phyloP scores from a whole-genome alignment of 441 rosid species.

The Pelargonium myrrhifolium region DNA sequence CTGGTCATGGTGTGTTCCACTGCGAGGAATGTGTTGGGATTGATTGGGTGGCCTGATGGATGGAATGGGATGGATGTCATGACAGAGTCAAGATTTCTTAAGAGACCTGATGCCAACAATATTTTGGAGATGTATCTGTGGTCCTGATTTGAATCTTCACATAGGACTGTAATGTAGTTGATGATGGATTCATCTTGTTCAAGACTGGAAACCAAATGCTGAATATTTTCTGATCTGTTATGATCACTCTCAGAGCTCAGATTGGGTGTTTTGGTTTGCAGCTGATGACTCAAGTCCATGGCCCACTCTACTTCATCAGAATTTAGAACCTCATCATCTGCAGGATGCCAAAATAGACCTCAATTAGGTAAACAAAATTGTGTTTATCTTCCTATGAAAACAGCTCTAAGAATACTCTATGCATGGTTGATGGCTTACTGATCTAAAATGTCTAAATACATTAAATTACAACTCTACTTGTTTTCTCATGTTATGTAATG shows the following conservation, averaged over 20 bases:
- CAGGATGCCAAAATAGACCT: conserved; percentile 16
- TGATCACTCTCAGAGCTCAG: conserved; percentile 34
- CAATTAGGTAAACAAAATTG: conserved; percentile 5
- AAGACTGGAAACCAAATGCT: conserved; percentile 19
- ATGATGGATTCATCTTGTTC: conserved; percentile 24
- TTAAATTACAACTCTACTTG: background rate
- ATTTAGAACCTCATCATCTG: conserved; percentile 43
- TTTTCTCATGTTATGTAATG: background rate
- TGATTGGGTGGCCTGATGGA: conserved; percentile 49
- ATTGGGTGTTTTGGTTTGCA: conserved; percentile 28
- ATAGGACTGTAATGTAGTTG: conserved; percentile 24
- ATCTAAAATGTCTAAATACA: background rate
- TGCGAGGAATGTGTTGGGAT: conserved; percentile 46
- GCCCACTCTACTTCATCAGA: conserved; percentile 46
- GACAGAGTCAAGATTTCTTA: conserved; percentile 42
- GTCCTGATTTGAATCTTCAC: conserved; percentile 38
- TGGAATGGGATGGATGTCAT: conserved; percentile 37
- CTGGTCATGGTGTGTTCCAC: conserved; percentile 54
- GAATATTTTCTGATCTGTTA: conserved; percentile 25
- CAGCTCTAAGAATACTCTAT: background rate
- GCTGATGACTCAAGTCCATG: conserved; percentile 20
- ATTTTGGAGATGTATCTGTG: conserved; percentile 67
- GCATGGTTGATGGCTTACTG: background rate
- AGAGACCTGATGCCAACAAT: conserved; percentile 57
- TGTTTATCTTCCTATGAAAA: background rate